Evolutionary conservation across 139 green algal genomes (phyloP).

Genomic region (Chlamydomonas sp.): DNA sequence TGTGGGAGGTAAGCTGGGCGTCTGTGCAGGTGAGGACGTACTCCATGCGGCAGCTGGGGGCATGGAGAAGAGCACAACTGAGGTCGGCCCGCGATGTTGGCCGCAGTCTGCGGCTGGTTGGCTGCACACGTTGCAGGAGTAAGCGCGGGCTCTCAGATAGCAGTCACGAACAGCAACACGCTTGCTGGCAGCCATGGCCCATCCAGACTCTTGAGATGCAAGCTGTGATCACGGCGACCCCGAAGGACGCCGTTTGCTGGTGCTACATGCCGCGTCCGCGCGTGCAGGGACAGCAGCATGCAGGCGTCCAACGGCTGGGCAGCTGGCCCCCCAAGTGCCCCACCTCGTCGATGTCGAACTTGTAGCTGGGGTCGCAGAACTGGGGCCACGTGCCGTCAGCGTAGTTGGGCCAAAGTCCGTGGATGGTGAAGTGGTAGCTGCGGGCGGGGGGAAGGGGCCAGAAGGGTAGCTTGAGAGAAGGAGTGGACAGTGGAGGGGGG

Average conservation of each 20-base stretch:
- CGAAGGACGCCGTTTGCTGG: not conserved
- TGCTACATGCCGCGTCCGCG: not conserved
- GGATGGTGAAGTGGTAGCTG: conserved; percentile 78
- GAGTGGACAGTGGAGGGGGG: not conserved
- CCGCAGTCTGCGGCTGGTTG: too few species aligned
- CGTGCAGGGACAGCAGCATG: not conserved
- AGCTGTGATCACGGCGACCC: not conserved
- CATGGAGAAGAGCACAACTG: too few species aligned
- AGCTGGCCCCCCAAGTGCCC: conserved; percentile 38
- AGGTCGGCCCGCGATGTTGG: too few species aligned
- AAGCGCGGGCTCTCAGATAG: too few species aligned
- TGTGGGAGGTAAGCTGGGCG: too few species aligned
- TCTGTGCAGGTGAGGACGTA: too few species aligned
- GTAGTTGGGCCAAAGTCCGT: conserved; percentile 84
- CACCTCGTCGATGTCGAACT: conserved; percentile 38
- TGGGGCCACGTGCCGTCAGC: conserved; percentile 62
- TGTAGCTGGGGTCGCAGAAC: conserved; percentile 57
- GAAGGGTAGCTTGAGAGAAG: not conserved
- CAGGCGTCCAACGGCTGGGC: not conserved
- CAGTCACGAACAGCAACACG: too few species aligned
- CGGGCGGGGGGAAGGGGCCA: not conserved
- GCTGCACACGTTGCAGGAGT: too few species aligned
- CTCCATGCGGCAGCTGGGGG: too few species aligned
- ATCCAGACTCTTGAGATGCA: not conserved
- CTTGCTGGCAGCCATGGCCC: too few species aligned